Evolutionary conservation across 441 rosid species (phyloP), one percentile per base, ranked within the genome.

Genomic region (Populus hybrid): DNA sequence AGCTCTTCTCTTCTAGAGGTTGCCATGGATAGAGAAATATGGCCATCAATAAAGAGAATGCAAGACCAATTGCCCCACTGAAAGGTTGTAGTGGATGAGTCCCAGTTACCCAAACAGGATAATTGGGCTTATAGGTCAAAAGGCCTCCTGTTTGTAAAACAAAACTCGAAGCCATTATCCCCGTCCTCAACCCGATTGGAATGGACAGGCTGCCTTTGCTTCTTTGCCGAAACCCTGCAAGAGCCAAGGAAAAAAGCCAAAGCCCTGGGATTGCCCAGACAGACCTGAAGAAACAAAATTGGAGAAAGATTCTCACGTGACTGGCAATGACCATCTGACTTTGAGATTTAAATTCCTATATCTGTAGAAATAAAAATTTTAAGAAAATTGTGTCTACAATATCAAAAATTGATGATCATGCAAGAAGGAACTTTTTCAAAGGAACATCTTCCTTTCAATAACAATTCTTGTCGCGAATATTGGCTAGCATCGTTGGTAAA

Each of bases 21-120:
- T 81, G 84, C 80, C 87, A 90, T 36, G 97, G 98, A 77, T 92
- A 90, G 53, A 93, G 82, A 76, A 83, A 36, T 71, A 88, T 31
- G 64, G 99, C 97, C 82, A 94, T 50, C 68, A 84, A 75, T 29
- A 83, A 73, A 78, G 94, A 65, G 75, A 87, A 88, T 71, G 83
- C 83, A 82, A 93, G 74, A 75, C 99, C 99, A 50, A 93, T 92
- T 10, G 86, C 77, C 79, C 98, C 99, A 56, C 93, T 90, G 64
- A 94, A 94, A 68, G 99, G 97, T 84, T 93, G 92, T 78, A 88
- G 89, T 3, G 93, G 93, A 77, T 81, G 91, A 72, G 82, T 87
- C 50, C 94, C 94, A 2, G 90, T 88, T 4, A 93, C 56, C 98
- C 97, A 93, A 16, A 56, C 71, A 23, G 98, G 91, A 64, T 77